Evolutionary conservation across 228 moss, liverwort and hornwort genomes (phyloP).

Genomic region (Sphagnum fallax): DNA sequence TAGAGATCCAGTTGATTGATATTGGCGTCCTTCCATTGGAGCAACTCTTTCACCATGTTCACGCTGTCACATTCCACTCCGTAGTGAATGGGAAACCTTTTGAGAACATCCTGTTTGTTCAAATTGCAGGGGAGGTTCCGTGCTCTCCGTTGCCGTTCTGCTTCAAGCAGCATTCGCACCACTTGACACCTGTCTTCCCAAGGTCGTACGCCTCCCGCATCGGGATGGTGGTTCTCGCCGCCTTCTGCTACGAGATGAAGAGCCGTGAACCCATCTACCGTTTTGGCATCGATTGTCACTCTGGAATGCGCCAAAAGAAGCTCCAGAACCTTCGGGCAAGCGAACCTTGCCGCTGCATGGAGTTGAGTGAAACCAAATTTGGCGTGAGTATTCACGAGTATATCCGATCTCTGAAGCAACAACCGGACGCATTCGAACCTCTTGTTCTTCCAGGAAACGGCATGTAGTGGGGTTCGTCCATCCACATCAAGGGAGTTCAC

Average conservation of each 20-base stretch:
- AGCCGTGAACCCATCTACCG: conserved; percentile 30
- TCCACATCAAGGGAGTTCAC: conserved; percentile 29
- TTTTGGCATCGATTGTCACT: conserved; percentile 25
- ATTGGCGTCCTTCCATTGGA: no score
- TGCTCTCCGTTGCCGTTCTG: conserved; percentile 27
- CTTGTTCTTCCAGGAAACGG: no score
- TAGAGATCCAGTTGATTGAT: no score
- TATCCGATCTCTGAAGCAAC: conserved; percentile 25
- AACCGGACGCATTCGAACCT: conserved; percentile 24
- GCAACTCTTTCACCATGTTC: no score
- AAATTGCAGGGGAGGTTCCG: conserved; percentile 8
- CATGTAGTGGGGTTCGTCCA: not conserved
- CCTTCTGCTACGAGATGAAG: conserved; percentile 41
- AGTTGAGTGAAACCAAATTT: conserved; percentile 32
- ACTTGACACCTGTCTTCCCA: conserved; percentile 20
- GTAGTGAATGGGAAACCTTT: no score
- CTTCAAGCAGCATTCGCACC: conserved; percentile 18
- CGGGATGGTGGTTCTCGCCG: not conserved
- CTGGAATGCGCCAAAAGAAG: conserved; percentile 24
- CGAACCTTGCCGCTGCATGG: conserved; percentile 36
- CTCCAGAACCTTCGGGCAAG: conserved; percentile 20
- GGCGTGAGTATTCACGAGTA: conserved; percentile 27
- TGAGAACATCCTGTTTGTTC: conserved; percentile 28
- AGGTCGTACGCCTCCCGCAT: no score
- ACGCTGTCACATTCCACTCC: no score